phyloP scores from a whole-genome alignment of 805 yeast species.

The Nakazawaea holstii region DNA sequence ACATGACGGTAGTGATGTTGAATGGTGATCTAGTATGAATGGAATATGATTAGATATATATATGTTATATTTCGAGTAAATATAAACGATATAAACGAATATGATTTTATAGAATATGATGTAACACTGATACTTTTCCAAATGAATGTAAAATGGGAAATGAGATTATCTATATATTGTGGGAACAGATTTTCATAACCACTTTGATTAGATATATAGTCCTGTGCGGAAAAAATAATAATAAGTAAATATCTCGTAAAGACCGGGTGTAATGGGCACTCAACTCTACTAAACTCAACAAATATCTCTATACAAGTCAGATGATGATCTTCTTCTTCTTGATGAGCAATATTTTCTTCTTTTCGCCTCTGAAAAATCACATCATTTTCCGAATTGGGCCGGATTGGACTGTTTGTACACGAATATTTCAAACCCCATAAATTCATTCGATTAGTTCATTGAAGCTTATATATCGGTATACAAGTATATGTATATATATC shows the following conservation, averaged over 20 bases:
- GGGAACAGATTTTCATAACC: background rate
- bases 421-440: background rate
- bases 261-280: no score
- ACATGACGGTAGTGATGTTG: slow-evolving; percentile 2
- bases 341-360: background rate
- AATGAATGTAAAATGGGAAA: background rate
- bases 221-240: background rate
- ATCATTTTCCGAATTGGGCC: slow-evolving; percentile 1
- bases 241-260: no score
- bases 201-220: no score
- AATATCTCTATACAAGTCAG: no score
- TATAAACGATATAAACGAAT: background rate
- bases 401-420: background rate
- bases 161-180: background rate
- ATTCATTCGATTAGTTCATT: no score
- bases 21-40: no score
- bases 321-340: slow-evolving; percentile 2
- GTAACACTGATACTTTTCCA: background rate
- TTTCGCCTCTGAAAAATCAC: slow-evolving; percentile 5
- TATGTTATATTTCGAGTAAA: background rate
- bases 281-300: no score
- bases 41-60: no score
- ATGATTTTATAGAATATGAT: background rate
- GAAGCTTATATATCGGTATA: no score
- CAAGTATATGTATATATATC: background rate